phyloP scores from a whole-genome alignment of 345 rosid genomes.

The Boechera divaricarpa region DNA sequence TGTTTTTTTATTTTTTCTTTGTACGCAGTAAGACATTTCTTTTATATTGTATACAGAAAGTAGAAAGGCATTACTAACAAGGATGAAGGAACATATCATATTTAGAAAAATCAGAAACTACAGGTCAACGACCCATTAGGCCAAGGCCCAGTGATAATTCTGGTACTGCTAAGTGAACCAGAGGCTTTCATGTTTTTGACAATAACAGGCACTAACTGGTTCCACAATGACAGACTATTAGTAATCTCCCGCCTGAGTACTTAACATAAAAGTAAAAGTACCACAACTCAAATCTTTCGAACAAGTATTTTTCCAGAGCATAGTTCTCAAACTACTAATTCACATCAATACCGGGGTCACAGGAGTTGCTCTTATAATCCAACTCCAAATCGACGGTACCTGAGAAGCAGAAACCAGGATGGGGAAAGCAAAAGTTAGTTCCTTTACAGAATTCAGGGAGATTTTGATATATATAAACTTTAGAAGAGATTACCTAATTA shows the following conservation, averaged over 20 bases:
- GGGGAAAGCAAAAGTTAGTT: background rate
- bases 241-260: background rate
- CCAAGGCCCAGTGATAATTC: constrained; percentile 1
- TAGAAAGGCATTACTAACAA: no score
- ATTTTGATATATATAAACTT: background rate
- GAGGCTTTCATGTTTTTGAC: constrained; percentile 20
- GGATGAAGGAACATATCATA: no score
- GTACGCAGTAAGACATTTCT: no score
- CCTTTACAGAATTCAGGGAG: constrained; percentile 10
- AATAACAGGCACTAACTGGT: constrained; percentile 10
- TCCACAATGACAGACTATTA: constrained; percentile 10
- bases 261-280: constrained; percentile 15
- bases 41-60: no score
- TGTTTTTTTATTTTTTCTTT: no score
- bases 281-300: constrained; percentile 22
- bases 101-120: no score
- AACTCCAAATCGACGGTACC: constrained; percentile 37
- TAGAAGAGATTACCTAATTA: constrained; percentile 35
- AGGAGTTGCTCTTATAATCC: constrained; percentile 34
- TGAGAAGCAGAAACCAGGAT: constrained; percentile 28
- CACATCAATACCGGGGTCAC: constrained; percentile 37
- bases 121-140: constrained; percentile 5
- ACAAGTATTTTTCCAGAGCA: constrained; percentile 34
- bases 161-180: background rate
- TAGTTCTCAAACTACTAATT: constrained; percentile 29